Conservation (phyloP, 2,329 filamentous ascomycete genomes). For the Verticillium klebahnii region DNA sequence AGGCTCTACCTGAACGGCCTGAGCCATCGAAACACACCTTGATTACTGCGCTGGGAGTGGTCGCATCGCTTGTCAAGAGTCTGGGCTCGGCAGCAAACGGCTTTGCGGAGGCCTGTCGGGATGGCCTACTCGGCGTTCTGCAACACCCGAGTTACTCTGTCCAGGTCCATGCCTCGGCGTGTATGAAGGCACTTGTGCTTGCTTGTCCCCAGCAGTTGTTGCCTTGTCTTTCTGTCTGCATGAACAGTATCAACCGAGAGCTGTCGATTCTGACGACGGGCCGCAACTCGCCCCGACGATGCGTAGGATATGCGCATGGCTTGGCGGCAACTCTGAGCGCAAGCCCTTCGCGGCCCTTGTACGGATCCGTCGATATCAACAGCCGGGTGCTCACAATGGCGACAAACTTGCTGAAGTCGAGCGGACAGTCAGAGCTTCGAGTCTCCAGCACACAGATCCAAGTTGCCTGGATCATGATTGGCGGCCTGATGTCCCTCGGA, state of each 20-base stretch:
- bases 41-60: slow-evolving; percentile 71
- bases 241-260: slow-evolving; percentile 91
- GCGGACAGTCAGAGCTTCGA: slow-evolving; percentile 82
- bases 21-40: slow-evolving; percentile 87
- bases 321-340: slow-evolving; percentile 88
- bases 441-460: slow-evolving; percentile 94
- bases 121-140: slow-evolving; percentile 82
- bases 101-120: slow-evolving; percentile 79
- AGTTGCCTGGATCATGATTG: slow-evolving; percentile 95
- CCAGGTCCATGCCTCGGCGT: slow-evolving; percentile 83
- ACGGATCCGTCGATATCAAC: slow-evolving; percentile 94
- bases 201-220: slow-evolving; percentile 90
- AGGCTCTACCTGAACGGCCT: slow-evolving; percentile 77
- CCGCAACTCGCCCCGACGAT: slow-evolving; percentile 75
- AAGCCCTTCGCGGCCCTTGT: slow-evolving; percentile 80
- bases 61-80: slow-evolving; percentile 72
- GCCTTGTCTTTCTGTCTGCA: slow-evolving; percentile 87
- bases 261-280: slow-evolving; percentile 70
- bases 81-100: slow-evolving; percentile 77
- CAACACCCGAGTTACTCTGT: slow-evolving; percentile 96
- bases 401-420: slow-evolving; percentile 87
- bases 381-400: slow-evolving; percentile 87
- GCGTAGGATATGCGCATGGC: slow-evolving; percentile 87
- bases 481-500: slow-evolving; percentile 91
- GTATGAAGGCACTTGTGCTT: slow-evolving; percentile 80